Evolutionary conservation across 768 basidiomycete species (phyloP).

Genomic region (Pisolithus albus): DNA sequence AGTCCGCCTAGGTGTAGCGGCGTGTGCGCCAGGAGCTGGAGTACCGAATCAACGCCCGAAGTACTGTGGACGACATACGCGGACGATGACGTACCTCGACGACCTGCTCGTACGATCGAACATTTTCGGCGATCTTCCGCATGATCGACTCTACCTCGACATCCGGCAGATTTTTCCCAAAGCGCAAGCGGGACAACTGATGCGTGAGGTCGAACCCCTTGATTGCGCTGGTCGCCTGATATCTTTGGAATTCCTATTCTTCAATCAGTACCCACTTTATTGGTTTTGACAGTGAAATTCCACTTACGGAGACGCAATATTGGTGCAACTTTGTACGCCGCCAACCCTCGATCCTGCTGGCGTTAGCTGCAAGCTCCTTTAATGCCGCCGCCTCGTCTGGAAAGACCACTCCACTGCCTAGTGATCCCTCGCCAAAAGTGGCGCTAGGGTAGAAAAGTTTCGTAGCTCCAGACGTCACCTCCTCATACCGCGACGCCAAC

Average conservation of each 20-base stretch:
- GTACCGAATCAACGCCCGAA: background rate
- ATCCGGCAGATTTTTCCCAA: slow-evolving; percentile 64
- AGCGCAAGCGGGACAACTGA: slow-evolving; percentile 76
- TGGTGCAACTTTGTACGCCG: slow-evolving; percentile 74
- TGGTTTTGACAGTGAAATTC: background rate
- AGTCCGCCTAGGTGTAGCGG: slow-evolving; percentile 78
- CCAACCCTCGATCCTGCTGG: slow-evolving; percentile 91
- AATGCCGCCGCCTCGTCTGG: slow-evolving; percentile 58
- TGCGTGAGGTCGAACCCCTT: slow-evolving; percentile 80
- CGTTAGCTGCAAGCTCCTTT: slow-evolving; percentile 70
- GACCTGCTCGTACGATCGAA: slow-evolving; percentile 81
- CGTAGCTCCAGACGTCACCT: slow-evolving; percentile 65
- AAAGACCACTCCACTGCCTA: slow-evolving; percentile 83
- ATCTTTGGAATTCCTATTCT: slow-evolving; percentile 60
- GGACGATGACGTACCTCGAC: slow-evolving; percentile 55
- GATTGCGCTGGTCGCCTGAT: slow-evolving; percentile 50
- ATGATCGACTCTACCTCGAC: slow-evolving; percentile 71
- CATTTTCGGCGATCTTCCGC: slow-evolving; percentile 60
- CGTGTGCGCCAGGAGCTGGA: slow-evolving; percentile 71
- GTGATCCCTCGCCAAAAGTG: slow-evolving; percentile 37
- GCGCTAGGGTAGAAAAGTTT: slow-evolving; percentile 64
- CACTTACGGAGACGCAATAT: slow-evolving; percentile 58
- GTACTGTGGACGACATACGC: background rate
- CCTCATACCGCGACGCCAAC: slow-evolving; percentile 87
- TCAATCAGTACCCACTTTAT: slow-evolving; percentile 5